Evolutionary conservation across 306 rosid species (phyloP), one percentile per base, ranked within the genome.

Genomic region (Luffa acutangula): DNA sequence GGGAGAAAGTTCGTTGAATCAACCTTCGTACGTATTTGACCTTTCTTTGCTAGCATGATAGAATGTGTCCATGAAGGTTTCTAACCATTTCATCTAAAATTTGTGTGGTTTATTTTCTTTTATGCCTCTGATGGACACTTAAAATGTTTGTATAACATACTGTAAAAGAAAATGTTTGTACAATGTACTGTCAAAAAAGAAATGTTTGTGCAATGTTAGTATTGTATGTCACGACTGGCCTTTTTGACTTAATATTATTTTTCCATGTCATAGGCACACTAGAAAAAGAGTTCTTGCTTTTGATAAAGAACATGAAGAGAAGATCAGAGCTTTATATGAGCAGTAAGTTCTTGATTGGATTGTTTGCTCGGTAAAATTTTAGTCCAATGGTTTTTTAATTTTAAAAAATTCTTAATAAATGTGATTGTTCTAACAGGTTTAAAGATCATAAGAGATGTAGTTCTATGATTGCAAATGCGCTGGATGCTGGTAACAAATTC

Each of bases 401-500:
- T 46, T 6, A 20, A 45, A 46, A 13, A 6, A 48, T 46, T 48
- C 77, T 46, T 46, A 71, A 46, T 41, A 25, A 25, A 25, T 71
- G 31, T 79, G 71, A 48, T 79, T 48, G 58, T 25, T 56, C 4
- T 56, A 65, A 80, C 80, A 85, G 98, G 84, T 94, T 92, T 81
- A 94, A 94, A 84, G 97, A 87, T 78, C 92, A 94, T 62, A 86
- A 81, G 84, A 89, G 91, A 81, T 94, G 97, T 82, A 91, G 89
- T 83, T 86, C 81, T 82, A 89, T 91, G 98, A 92, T 94, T 86
- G 97, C 98, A 76, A 91, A 85, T 81, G 92, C 92, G 79, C 85
- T 91, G 86, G 96, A 86, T 78, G 85, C 57, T 31, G 90, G 85
- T 77, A 86, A 82, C 56, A 87, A 94, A 82, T 84, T 89, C 82